Evolutionary conservation across 2,329 filamentous ascomycete species (phyloP).

Genomic region (Apiospora saccharicola): DNA sequence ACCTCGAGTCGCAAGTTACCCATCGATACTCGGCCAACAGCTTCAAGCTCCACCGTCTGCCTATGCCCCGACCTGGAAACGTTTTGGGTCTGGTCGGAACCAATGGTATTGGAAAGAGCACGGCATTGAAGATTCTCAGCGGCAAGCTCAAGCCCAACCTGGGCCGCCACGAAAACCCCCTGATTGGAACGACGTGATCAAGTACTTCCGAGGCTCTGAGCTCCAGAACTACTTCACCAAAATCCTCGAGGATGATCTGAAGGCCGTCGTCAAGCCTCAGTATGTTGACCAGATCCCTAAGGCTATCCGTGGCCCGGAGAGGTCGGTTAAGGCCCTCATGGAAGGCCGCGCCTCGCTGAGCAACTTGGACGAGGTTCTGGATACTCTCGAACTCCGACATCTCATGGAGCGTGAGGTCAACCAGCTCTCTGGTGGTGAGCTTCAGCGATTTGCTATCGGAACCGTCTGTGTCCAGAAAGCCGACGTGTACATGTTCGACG

Average conservation of each 20-base stretch:
- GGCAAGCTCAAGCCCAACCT: slow-evolving; percentile 99
- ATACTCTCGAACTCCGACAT: slow-evolving; percentile 85
- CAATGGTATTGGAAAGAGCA: slow-evolving; percentile 99
- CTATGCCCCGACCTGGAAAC: slow-evolving; percentile 93
- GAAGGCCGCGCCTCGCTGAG: slow-evolving; percentile 77
- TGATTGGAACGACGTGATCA: slow-evolving; percentile 99
- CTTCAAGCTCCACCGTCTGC: slow-evolving; percentile 98
- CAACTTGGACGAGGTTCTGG: slow-evolving; percentile 82
- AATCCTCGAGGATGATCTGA: slow-evolving; percentile 93
- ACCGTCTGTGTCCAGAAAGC: slow-evolving; percentile 95
- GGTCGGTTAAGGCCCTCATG: slow-evolving; percentile 81
- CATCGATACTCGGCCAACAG: slow-evolving; percentile 99
- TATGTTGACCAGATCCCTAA: slow-evolving; percentile 98
- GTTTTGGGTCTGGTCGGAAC: slow-evolving; percentile 96
- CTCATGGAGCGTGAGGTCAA: slow-evolving; percentile 92
- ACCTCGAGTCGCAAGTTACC: slow-evolving; percentile 97
- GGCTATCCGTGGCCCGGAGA: slow-evolving; percentile 83
- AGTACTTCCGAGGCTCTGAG: slow-evolving; percentile 97
- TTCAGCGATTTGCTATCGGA: slow-evolving; percentile 97
- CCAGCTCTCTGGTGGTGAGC: slow-evolving; percentile 92
- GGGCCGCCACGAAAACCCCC: slow-evolving; percentile 95
- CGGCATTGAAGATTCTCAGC: slow-evolving; percentile 97
- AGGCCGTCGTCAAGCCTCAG: slow-evolving; percentile 98
- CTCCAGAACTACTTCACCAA: slow-evolving; percentile 99
- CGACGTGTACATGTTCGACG: slow-evolving; percentile 99